Percentiles rank a stretch among this genome's conserved stretches.
Conservation (phyloP, 257 asterid genomes). For the Solanum ahanhuiri region DNA sequence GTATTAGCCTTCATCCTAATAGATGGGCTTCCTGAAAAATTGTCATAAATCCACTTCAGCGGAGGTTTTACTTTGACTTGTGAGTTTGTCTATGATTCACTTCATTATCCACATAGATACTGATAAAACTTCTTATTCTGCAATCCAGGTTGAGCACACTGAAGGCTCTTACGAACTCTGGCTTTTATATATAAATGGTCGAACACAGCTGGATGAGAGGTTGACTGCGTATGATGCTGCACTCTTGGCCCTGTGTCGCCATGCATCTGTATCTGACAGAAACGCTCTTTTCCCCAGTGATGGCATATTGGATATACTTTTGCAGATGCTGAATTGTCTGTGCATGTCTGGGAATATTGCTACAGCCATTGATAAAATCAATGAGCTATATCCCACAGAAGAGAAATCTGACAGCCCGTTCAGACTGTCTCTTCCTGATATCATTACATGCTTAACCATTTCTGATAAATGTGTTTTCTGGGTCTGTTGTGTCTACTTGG, state of each 20-base stretch:
- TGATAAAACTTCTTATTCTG: background rate
- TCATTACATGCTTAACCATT: conserved; percentile 16
- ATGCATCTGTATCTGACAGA: conserved; percentile 8
- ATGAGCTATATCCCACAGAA: conserved; percentile 14
- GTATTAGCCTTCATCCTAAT: background rate
- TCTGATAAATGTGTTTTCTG: conserved; percentile 36
- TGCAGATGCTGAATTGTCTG: conserved; percentile 34
- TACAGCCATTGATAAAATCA: conserved; percentile 26
- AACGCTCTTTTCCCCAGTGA: conserved; percentile 14
- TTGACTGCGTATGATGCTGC: conserved; percentile 37
- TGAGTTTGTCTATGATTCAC: background rate
- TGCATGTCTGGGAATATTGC: conserved; percentile 34
- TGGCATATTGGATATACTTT: conserved; percentile 31
- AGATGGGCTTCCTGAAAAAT: background rate
- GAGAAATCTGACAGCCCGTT: conserved; percentile 10
- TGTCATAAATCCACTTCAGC: background rate
- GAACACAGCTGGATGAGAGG: conserved; percentile 24
- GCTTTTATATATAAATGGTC: conserved; percentile 36
- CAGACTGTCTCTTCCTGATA: conserved; percentile 12
- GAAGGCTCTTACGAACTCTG: conserved; percentile 33
- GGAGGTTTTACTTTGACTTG: background rate
- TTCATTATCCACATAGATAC: background rate
- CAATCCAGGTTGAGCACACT: conserved; percentile 23
- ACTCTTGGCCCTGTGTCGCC: conserved; percentile 19
- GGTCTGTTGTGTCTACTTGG: conserved; percentile 29